These are phyloP conservation scores for Colletotrichum gloeosporioides DNA, from an alignment of 2,329 filamentous ascomycete species.

Conservation along the genomic window DNA sequence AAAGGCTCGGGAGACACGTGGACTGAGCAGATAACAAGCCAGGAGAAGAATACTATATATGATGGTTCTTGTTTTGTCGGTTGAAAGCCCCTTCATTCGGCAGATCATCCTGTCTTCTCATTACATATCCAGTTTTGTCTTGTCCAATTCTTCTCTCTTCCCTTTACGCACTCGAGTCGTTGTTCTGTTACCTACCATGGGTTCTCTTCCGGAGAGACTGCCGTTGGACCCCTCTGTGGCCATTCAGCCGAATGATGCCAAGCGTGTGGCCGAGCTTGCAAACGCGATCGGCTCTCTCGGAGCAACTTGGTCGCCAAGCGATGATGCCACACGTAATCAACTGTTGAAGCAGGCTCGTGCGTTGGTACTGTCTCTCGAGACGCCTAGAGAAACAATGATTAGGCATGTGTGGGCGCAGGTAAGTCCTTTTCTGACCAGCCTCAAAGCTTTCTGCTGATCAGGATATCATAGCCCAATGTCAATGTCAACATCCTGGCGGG, in stretches of 20 bases:
- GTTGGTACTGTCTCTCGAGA: constrained; percentile 25
- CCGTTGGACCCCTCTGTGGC: not conserved
- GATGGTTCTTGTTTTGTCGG: not conserved
- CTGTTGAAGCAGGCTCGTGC: constrained; percentile 2
- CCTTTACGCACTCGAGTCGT: not conserved
- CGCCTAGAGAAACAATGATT: constrained; percentile 34
- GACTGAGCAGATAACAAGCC: not conserved
- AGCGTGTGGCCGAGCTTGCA: not conserved
- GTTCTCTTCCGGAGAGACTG: not conserved
- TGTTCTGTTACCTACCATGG: not conserved
- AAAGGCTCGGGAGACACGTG: not conserved
- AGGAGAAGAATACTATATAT: not conserved
- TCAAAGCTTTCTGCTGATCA: not conserved
- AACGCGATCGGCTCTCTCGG: not conserved
- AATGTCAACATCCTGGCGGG: not conserved
- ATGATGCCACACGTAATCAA: not conserved
- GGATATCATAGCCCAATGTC: not conserved
- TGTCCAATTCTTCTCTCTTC: no score
- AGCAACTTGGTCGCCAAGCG: not conserved
- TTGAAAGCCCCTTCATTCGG: not conserved
- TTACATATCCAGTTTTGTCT: no score
- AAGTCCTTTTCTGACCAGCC: not conserved
- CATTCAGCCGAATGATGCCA: not conserved
- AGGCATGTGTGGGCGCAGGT: constrained; percentile 35
- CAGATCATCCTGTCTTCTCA: not conserved